Evolutionary conservation across 2,329 filamentous ascomycete genomes (phyloP).

Genomic region (Paracoccidioides lutzii): DNA sequence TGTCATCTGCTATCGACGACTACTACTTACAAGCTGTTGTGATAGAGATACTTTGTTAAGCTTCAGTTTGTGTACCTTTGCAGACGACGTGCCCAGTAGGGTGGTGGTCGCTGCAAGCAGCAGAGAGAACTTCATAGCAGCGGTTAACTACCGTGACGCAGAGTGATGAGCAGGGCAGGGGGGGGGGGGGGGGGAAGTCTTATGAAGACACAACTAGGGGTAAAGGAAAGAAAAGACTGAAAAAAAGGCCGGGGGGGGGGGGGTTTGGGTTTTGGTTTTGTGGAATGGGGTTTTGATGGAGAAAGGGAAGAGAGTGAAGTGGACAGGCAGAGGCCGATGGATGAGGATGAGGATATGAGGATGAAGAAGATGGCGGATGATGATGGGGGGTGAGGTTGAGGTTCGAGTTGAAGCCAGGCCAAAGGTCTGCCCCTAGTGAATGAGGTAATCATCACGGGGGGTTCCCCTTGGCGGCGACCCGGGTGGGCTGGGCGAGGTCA

Average conservation of each 20-base stretch:
- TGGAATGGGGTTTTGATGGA: too few relatives aligned
- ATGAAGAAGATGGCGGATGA: not conserved
- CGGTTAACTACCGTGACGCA: conserved; percentile 1
- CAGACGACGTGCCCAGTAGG: conserved; percentile 71
- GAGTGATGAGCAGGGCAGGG: not conserved
- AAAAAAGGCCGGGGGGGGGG: too few relatives aligned
- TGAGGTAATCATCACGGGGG: not conserved
- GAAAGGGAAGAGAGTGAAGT: not conserved
- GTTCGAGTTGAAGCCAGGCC: too few relatives aligned
- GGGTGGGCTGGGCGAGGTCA: not conserved
- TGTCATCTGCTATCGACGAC: not conserved
- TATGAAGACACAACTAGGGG: not conserved
- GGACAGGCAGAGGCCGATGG: not conserved
- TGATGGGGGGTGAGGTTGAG: not conserved
- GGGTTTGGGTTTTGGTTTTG: too few relatives aligned
- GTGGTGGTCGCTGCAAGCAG: conserved; percentile 64
- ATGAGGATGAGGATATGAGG: not conserved
- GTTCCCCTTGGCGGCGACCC: not conserved
- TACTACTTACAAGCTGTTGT: conserved; percentile 69
- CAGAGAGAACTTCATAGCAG: conserved; percentile 70
- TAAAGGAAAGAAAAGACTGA: not conserved
- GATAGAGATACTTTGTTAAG: conserved; percentile 89
- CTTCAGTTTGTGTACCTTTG: conserved; percentile 89
- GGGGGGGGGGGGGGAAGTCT: not conserved
- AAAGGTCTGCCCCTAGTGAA: too few relatives aligned